Base-by-base conservation (phyloP, 768 basidiomycete species). In the Lanmaoa pseudosensibilis region DNA sequence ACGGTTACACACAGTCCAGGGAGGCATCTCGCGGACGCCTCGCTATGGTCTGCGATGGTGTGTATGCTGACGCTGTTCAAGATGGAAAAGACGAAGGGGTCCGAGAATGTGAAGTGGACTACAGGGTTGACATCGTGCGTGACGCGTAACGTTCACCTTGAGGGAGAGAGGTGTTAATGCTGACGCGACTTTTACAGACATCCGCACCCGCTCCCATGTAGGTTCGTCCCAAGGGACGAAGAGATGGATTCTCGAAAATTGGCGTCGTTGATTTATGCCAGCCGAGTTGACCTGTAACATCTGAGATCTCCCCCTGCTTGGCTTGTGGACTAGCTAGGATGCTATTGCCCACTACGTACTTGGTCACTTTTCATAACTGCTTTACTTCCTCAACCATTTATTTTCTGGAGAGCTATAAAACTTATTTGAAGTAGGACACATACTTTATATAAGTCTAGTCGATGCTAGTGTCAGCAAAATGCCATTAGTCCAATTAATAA, bases 1-100 rank as follows among this genome's bases (percentile, higher is more conserved):
- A 18, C 12, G n/a, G 3, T 34, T 8, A 18, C 2, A 18, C 4
- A 10, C 46, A 60, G 64, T 40, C 61, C 67, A 11, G 66, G 66
- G 21, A 65, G 64, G 21, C 54, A 65, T 15, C 19, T 68, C 2
- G 66, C 55, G 21, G 66, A 65, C 16, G 66, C 57, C 3, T 65
- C 60, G 3, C 3, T 68, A 10, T 67, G 66, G 66, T 59, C 41
- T 25, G 66, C 64, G 16, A 65, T 68, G 30, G 58, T 44, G 18
- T 63, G 57, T 9, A 58, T 68, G 2, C 36, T 68, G 10, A 6
- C 55, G 1, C 0, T 61, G 32, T 68, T 68, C 37, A 60, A 19
- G 19, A 65, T 65, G 34, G 54, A 63, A 18, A 59, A 57, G 41
- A 56, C 55, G 25, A 45, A 54, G 13, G 66, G 58, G 1, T 54